These are phyloP conservation scores for Salix brachista DNA, from an alignment of 345 rosid species.

Conservation along the genomic window DNA sequence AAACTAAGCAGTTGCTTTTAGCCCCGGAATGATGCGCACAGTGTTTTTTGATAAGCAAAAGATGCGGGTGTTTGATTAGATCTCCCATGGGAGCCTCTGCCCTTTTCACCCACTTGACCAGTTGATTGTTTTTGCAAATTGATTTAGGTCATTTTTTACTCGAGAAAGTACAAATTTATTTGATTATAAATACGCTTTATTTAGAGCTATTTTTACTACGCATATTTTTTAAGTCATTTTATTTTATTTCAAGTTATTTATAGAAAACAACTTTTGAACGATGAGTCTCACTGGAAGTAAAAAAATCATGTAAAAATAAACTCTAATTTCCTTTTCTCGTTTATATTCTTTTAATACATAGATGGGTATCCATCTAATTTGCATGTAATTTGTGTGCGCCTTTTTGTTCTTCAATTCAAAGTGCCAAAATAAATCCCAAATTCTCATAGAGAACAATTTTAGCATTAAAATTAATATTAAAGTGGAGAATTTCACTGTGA, in stretches of 20 bases:
- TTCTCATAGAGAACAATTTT: too few species aligned
- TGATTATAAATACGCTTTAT: too few species aligned
- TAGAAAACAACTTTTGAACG: not conserved
- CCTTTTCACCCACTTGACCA: not conserved
- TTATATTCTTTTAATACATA: too few species aligned
- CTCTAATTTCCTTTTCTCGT: not conserved
- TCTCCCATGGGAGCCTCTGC: not conserved
- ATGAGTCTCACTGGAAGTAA: not conserved
- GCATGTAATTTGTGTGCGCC: not conserved
- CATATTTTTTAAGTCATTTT: not conserved
- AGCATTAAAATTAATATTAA: too few species aligned
- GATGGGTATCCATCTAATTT: too few species aligned
- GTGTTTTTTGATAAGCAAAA: not conserved
- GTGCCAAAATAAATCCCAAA: too few species aligned
- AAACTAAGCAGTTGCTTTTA: not conserved
- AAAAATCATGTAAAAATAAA: not conserved
- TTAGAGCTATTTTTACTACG: not conserved
- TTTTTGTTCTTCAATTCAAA: too few species aligned
- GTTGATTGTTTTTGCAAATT: not conserved
- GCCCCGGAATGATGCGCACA: not conserved
- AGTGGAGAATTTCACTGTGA: too few species aligned
- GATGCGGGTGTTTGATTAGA: constrained; percentile 4
- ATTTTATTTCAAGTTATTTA: too few species aligned
- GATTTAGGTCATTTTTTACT: not conserved
- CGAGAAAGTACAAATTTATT: not conserved